Percentiles rank a stretch among this genome's conserved stretches.
These are phyloP conservation scores for Papilionanthe hybrid DNA, from an alignment of 116 monocot genomes.

Conservation along the genomic window DNA sequence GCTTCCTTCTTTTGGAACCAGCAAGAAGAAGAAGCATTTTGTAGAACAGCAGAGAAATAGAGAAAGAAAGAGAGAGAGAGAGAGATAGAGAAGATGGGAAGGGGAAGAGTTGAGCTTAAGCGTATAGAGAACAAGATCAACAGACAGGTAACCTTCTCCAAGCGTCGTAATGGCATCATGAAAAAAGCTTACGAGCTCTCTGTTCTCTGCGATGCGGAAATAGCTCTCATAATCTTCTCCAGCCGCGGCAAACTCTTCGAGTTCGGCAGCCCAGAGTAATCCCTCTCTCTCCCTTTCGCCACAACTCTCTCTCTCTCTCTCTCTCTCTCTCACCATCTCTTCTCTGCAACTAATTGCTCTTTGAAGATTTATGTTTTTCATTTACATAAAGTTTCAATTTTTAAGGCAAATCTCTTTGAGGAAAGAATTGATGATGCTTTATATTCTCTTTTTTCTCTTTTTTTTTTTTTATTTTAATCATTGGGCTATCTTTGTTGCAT, in stretches of 20 bases:
- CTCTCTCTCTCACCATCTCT: background rate
- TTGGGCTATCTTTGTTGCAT: too few relatives aligned
- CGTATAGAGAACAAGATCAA: conserved; percentile 8
- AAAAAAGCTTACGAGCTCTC: conserved; percentile 7
- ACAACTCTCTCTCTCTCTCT: background rate
- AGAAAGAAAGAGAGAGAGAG: background rate
- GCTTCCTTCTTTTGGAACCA: background rate
- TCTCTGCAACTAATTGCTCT: background rate
- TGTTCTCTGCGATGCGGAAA: conserved; percentile 1
- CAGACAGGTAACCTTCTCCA: conserved; percentile 6
- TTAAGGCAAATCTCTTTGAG: too few relatives aligned
- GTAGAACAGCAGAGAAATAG: background rate
- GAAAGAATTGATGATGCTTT: background rate
- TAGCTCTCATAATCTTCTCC: conserved; percentile 7
- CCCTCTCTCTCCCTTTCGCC: background rate
- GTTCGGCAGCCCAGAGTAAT: conserved; percentile 9
- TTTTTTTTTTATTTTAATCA: background rate
- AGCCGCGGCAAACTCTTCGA: conserved; percentile 6
- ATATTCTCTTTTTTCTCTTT: too few relatives aligned
- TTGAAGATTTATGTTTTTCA: too few relatives aligned
- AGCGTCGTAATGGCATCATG: conserved; percentile 8
- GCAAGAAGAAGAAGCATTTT: background rate
- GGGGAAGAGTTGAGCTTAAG: conserved; percentile 4
- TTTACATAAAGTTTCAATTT: too few relatives aligned
- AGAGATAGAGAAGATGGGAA: conserved; percentile 2